Evolutionary conservation across 805 yeast genomes (phyloP).

Genomic region (Myxozyma nipponensis): DNA sequence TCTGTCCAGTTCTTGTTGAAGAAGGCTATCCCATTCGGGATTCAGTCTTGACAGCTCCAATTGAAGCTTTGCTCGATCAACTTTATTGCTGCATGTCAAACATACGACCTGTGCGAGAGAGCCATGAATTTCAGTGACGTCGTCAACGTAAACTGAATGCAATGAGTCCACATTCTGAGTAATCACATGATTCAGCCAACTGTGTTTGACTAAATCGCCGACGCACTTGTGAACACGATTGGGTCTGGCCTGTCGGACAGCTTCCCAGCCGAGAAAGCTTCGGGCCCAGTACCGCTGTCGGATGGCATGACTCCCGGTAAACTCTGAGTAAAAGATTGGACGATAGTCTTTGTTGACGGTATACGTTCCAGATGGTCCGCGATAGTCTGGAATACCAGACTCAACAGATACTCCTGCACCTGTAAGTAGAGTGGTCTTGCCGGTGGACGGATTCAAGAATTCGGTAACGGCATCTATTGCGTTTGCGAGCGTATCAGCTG

Average conservation of each 20-base stretch:
- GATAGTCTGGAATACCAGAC: constrained; percentile 34
- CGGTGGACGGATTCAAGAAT: constrained; percentile 23
- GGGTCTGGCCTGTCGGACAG: constrained; percentile 26
- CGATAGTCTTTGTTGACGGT: constrained; percentile 30
- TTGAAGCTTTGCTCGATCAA: constrained; percentile 24
- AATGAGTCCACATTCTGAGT: constrained; percentile 33
- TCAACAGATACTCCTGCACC: constrained; percentile 35
- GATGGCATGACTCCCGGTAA: constrained; percentile 21
- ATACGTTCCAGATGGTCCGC: constrained; percentile 33
- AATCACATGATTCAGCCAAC: constrained; percentile 22
- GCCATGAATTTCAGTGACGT: constrained; percentile 33
- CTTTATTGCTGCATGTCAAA: constrained; percentile 27
- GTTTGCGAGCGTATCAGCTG: constrained; percentile 12
- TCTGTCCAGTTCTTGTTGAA: constrained; percentile 20
- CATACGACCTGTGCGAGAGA: constrained; percentile 28
- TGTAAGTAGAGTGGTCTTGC: constrained; percentile 29
- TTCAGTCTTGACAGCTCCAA: constrained; percentile 20
- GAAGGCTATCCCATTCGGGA: constrained; percentile 29
- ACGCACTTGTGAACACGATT: constrained; percentile 27
- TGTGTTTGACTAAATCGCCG: constrained; percentile 21
- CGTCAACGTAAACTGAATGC: constrained; percentile 26
- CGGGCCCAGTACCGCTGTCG: constrained; percentile 35
- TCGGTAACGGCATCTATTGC: constrained; percentile 16
- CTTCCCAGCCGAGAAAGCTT: constrained; percentile 30
- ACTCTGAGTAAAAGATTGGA: constrained; percentile 34